Conservation (phyloP, 2,329 filamentous ascomycete species). For the Arthrocladium fulminans region DNA sequence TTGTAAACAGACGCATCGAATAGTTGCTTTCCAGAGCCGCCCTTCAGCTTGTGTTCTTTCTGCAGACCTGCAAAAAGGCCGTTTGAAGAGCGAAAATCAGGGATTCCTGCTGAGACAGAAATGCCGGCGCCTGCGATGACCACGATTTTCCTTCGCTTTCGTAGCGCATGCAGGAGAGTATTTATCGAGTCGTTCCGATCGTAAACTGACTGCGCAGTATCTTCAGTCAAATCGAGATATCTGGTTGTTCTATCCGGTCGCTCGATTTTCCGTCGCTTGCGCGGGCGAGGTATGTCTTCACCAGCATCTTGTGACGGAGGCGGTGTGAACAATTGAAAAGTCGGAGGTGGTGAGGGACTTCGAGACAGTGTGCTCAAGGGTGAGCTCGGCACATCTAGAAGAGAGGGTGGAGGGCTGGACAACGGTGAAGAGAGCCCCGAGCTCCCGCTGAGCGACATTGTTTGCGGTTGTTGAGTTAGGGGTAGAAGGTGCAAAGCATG, state of each 20-base stretch:
- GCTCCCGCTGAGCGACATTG: slow-evolving; percentile 17
- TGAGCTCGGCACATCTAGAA: slow-evolving; percentile 10
- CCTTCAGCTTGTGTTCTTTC: slow-evolving; percentile 77
- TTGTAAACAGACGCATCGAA: slow-evolving; percentile 98
- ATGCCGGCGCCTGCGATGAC: slow-evolving; percentile 95
- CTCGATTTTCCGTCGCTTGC: slow-evolving; percentile 61
- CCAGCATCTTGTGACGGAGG: slow-evolving; percentile 41
- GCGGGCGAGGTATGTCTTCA: slow-evolving; percentile 61
- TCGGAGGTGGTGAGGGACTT: slow-evolving; percentile 31
- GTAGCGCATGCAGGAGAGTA: slow-evolving; percentile 62
- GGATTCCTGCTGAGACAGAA: slow-evolving; percentile 91
- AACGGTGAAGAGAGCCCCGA: slow-evolving; percentile 18
- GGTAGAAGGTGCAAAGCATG: slow-evolving; percentile 2
- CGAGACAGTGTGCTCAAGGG: slow-evolving; percentile 45
- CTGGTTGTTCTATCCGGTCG: slow-evolving; percentile 68
- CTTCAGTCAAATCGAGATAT: slow-evolving; percentile 58
- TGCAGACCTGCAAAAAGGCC: slow-evolving; percentile 82
- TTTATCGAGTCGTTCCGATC: slow-evolving; percentile 57
- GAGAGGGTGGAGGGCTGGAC: not conserved
- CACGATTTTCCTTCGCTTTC: slow-evolving; percentile 91
- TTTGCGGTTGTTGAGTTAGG: slow-evolving; percentile 6
- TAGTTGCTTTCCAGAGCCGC: slow-evolving; percentile 79
- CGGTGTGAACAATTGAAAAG: slow-evolving; percentile 30
- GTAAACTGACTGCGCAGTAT: slow-evolving; percentile 26
- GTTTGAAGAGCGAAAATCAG: slow-evolving; percentile 86